Evolutionary conservation across 495 filamentous ascomycete genomes (phyloP).

Genomic region (Hyaloscypha variabilis): DNA sequence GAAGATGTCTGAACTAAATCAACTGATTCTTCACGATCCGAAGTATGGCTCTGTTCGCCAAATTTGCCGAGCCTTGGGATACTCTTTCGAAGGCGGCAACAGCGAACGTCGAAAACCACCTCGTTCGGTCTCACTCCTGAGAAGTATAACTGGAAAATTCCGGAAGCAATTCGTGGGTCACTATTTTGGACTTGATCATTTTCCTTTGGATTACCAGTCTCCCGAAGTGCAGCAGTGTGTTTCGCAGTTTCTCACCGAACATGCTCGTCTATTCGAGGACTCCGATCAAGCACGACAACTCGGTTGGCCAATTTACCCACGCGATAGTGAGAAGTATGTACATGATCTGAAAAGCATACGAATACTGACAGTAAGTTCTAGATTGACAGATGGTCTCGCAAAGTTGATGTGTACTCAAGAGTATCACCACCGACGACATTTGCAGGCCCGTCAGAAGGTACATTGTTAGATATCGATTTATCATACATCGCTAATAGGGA

Average conservation of each 20-base stretch:
- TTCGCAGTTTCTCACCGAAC: not conserved
- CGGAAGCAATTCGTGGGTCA: not conserved
- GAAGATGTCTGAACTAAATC: not conserved
- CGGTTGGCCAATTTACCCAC: not conserved
- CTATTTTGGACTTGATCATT: not conserved
- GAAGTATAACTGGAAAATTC: not conserved
- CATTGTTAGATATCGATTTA: not conserved
- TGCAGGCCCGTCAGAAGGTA: not conserved
- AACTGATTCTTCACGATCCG: not conserved
- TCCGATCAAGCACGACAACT: not conserved
- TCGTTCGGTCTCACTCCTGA: not conserved
- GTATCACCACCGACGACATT: not conserved
- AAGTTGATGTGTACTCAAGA: slow-evolving; percentile 6
- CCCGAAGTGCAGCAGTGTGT: not conserved
- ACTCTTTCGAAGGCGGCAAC: not conserved
- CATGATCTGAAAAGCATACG: no score
- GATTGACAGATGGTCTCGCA: not conserved
- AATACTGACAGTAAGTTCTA: not conserved
- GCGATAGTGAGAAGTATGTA: not conserved
- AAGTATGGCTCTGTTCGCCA: not conserved
- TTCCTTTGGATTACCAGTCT: not conserved
- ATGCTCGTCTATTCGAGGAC: not conserved
- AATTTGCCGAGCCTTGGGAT: not conserved
- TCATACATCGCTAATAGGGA: not conserved
- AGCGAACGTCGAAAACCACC: no score